Conservation (phyloP, 208 protist species). For the Strigomonas culicis region DNA sequence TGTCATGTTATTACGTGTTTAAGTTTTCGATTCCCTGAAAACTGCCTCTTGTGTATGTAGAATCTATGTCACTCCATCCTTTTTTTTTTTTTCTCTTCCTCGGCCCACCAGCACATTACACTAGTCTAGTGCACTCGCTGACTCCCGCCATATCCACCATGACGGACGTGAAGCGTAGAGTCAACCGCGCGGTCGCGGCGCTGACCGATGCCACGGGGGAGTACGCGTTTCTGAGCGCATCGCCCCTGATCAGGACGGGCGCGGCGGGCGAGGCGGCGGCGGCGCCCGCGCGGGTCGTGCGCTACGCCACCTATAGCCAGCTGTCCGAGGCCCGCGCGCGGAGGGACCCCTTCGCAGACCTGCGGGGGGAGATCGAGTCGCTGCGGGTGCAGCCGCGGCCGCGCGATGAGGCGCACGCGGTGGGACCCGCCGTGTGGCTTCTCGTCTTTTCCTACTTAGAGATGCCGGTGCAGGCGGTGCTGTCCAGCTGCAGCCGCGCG, state of each 20-base stretch:
- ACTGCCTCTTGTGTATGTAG: background rate
- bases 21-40: too few relatives aligned
- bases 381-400: slow-evolving; percentile 32
- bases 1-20: too few relatives aligned
- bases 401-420: slow-evolving; percentile 33
- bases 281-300: slow-evolving; percentile 15
- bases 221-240: slow-evolving; percentile 12
- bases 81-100: slow-evolving; percentile 5
- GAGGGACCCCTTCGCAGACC: slow-evolving; percentile 28
- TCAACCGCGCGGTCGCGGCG: slow-evolving; percentile 65
- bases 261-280: background rate
- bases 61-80: background rate
- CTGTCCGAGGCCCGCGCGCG: slow-evolving; percentile 21
- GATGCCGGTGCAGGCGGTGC: slow-evolving; percentile 14
- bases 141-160: too few relatives aligned
- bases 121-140: too few relatives aligned
- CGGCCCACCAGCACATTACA: too few relatives aligned
- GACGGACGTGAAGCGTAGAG: slow-evolving; percentile 8
- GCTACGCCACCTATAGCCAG: slow-evolving; percentile 36
- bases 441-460: slow-evolving; percentile 36
- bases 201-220: slow-evolving; percentile 31
- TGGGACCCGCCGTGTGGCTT: slow-evolving; percentile 32
- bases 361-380: slow-evolving; percentile 29
- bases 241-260: slow-evolving; percentile 20
- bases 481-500: slow-evolving; percentile 45